A percentile compares a stretch with the other conserved stretches of the same genome.
phyloP scores from a whole-genome alignment of 1,284 basidiomycete genomes.

The Blastosporella zonata region DNA sequence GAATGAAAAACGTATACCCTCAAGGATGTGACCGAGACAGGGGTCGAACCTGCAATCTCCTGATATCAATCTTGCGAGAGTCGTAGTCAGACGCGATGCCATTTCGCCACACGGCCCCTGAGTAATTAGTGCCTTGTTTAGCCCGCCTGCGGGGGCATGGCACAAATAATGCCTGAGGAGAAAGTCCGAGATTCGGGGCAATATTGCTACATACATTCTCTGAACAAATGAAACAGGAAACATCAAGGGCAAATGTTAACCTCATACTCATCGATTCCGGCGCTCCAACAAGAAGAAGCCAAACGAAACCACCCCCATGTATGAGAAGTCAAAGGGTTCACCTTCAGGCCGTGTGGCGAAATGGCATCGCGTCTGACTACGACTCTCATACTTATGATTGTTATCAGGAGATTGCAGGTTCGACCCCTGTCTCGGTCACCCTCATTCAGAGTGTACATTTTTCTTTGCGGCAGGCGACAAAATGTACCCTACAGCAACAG shows the following conservation, averaged over 20 bases:
- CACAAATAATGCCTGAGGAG: too few species aligned
- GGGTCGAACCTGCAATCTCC: conserved; percentile 71
- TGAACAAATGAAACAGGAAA: too few species aligned
- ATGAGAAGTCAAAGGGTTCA: too few species aligned
- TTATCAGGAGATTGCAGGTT: conserved; percentile 67
- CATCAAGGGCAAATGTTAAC: too few species aligned
- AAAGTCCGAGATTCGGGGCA: not conserved
- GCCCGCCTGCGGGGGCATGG: too few species aligned
- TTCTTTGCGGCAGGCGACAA: too few species aligned
- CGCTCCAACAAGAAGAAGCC: too few species aligned
- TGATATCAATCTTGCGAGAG: conserved; percentile 29
- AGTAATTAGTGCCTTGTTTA: conserved; percentile 32
- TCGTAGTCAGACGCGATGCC: conserved; percentile 79
- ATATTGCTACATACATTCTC: not conserved
- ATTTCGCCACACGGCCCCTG: conserved; percentile 70
- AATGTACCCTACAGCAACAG: too few species aligned
- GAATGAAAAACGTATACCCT: too few species aligned
- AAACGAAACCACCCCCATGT: too few species aligned
- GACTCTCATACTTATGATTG: conserved; percentile 28
- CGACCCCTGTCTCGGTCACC: conserved; percentile 48
- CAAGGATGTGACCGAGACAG: conserved; percentile 43
- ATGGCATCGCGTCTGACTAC: conserved; percentile 81
- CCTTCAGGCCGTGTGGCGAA: conserved; percentile 79
- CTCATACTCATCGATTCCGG: too few species aligned
- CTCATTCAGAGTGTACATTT: too few species aligned